Conservation (phyloP, 805 yeast genomes). For the Candida piceae region DNA sequence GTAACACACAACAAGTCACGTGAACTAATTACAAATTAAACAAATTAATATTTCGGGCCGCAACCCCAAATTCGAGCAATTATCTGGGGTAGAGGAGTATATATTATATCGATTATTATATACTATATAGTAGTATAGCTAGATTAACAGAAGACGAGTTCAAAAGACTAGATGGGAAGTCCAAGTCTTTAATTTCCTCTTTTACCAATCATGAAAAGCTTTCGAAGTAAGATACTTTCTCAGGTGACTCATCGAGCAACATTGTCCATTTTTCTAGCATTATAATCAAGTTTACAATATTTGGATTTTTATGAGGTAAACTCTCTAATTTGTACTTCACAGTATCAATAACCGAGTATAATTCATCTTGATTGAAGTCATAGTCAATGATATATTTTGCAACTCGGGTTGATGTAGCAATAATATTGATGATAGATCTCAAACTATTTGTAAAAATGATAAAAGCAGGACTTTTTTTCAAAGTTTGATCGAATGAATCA, state of each 20-base stretch:
- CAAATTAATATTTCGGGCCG: too few species aligned
- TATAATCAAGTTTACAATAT: conserved; percentile 11
- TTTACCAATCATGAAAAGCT: conserved; percentile 11
- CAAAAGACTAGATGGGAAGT: too few species aligned
- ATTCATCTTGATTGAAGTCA: conserved; percentile 1
- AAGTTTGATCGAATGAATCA: conserved; percentile 9
- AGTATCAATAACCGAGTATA: conserved; percentile 3
- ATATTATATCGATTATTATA: too few species aligned
- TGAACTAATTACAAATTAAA: too few species aligned
- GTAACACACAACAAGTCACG: too few species aligned
- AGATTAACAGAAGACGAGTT: too few species aligned
- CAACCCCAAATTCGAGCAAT: too few species aligned
- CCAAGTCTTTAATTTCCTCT: too few species aligned
- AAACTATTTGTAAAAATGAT: conserved; percentile 24
- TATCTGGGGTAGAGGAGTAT: too few species aligned
- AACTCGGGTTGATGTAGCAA: conserved; percentile 19
- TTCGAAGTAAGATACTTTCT: conserved; percentile 19
- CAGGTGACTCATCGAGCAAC: conserved; percentile 15
- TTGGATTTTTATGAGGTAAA: conserved; percentile 8
- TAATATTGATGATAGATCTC: conserved; percentile 25
- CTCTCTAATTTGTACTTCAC: conserved; percentile 3
- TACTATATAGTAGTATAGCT: too few species aligned
- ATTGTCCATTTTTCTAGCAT: conserved; percentile 17
- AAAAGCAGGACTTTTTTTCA: conserved; percentile 17
- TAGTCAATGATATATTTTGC: conserved; percentile 11